These are phyloP conservation scores for Aspergillus novofumigatus DNA, from an alignment of 2,329 filamentous ascomycete genomes.

Conservation along the genomic window DNA sequence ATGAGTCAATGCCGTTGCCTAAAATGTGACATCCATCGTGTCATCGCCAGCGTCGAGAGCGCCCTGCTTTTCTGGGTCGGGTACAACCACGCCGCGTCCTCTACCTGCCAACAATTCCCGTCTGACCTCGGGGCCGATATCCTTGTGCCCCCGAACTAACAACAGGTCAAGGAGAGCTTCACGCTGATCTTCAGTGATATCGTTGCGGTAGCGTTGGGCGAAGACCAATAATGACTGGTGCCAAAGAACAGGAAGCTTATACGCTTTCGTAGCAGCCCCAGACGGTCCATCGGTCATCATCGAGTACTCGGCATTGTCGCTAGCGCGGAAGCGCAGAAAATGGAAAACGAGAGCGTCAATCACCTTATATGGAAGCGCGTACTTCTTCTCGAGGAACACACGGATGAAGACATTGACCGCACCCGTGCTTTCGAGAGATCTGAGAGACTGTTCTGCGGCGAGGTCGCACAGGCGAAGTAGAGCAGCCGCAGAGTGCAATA, in stretches of 20 bases:
- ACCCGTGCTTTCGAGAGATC: conserved; percentile 75
- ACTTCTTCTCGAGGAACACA: conserved; percentile 90
- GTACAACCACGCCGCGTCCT: conserved; percentile 67
- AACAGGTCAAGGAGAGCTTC: conserved; percentile 87
- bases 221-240: conserved; percentile 91
- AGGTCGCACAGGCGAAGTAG: conserved; percentile 92
- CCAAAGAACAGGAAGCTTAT: conserved; percentile 86
- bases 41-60: conserved; percentile 70
- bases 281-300: conserved; percentile 41
- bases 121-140: conserved; percentile 86
- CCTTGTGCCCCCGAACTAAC: conserved; percentile 75
- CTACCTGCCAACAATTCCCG: conserved; percentile 83
- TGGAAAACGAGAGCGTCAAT: conserved; percentile 95
- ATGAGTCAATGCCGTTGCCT: conserved; percentile 8
- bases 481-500: conserved; percentile 87
- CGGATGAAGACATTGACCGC: conserved; percentile 95
- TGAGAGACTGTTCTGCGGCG: conserved; percentile 78
- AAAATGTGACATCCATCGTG: conserved; percentile 72
- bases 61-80: conserved; percentile 51
- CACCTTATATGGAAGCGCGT: conserved; percentile 90
- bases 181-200: conserved; percentile 91
- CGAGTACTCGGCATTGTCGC: conserved; percentile 54
- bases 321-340: conserved; percentile 81
- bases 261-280: conserved; percentile 48
- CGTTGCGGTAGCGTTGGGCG: conserved; percentile 89